Evolutionary conservation across 1,139 yeast genomes (phyloP).

Genomic region (Nakaseomyces uthaithaninus): DNA sequence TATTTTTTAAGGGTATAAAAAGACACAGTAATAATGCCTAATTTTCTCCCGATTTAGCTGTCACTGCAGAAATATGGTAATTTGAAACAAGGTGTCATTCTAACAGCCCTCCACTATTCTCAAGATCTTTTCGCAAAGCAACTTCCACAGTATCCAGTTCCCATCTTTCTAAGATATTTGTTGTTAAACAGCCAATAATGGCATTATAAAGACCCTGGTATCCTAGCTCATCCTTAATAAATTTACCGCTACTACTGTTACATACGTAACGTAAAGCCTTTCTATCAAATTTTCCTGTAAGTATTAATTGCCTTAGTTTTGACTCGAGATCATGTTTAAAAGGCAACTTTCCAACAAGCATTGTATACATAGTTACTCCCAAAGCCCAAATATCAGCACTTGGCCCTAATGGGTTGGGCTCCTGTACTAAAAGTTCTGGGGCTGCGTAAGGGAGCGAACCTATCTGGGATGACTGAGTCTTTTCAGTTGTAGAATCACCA

Average conservation of each 20-base stretch:
- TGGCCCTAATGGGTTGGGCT: slow-evolving; percentile 63
- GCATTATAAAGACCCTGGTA: slow-evolving; percentile 36
- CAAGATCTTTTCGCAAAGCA: slow-evolving; percentile 2
- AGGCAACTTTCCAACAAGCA: slow-evolving; percentile 69
- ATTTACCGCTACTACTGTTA: slow-evolving; percentile 11
- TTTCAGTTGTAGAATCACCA: not conserved
- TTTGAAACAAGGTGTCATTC: too few relatives aligned
- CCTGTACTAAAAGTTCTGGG: slow-evolving; percentile 67
- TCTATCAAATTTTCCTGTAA: slow-evolving; percentile 54
- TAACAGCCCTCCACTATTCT: slow-evolving; percentile 21
- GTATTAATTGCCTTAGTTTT: slow-evolving; percentile 60
- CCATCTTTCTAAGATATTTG: slow-evolving; percentile 45
- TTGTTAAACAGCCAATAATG: slow-evolving; percentile 48
- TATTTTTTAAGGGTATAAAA: too few relatives aligned
- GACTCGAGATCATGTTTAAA: slow-evolving; percentile 81
- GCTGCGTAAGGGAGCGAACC: slow-evolving; percentile 92
- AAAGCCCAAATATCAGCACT: slow-evolving; percentile 79
- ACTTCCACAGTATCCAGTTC: slow-evolving; percentile 33
- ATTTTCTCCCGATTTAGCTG: too few relatives aligned
- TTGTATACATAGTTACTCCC: slow-evolving; percentile 68
- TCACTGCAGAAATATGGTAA: too few relatives aligned
- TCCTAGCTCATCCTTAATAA: slow-evolving; percentile 12
- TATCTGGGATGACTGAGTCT: slow-evolving; percentile 38
- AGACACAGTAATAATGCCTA: too few relatives aligned
- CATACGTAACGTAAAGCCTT: slow-evolving; percentile 36